Conservation (phyloP, 2,329 filamentous ascomycete species). For the Trichoderma gracile region DNA sequence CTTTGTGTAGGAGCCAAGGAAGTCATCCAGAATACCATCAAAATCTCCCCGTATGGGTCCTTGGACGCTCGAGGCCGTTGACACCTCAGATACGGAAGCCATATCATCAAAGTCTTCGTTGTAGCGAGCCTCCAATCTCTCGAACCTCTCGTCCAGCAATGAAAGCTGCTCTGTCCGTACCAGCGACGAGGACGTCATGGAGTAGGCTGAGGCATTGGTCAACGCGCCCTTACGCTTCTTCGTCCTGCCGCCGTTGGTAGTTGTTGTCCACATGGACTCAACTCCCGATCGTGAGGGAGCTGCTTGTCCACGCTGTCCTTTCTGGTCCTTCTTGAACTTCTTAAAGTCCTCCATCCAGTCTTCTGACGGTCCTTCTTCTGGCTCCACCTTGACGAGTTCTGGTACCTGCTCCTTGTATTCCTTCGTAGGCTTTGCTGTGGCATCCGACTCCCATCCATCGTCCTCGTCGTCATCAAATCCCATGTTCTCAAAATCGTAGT, state of each 20-base stretch:
- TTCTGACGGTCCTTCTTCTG: conserved; percentile 66
- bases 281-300: conserved; percentile 60
- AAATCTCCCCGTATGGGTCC: conserved; percentile 76
- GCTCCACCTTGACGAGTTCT: conserved; percentile 50
- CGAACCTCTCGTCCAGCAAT: conserved; percentile 85
- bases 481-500: conserved; percentile 74
- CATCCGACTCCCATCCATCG: conserved; percentile 92
- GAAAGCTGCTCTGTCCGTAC: conserved; percentile 84
- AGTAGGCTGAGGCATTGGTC: conserved; percentile 83
- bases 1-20: conserved; percentile 73
- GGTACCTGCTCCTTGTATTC: conserved; percentile 55
- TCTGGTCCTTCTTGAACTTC: conserved; percentile 86
- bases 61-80: conserved; percentile 65
- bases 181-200: conserved; percentile 87
- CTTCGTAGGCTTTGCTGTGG: conserved; percentile 74
- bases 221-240: conserved; percentile 97
- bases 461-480: conserved; percentile 62
- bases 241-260: conserved; percentile 73
- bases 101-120: conserved; percentile 52
- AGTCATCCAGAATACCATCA: conserved; percentile 89
- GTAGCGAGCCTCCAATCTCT: conserved; percentile 82
- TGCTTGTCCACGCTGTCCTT: conserved; percentile 43
- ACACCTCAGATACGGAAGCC: conserved; percentile 61
- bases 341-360: conserved; percentile 92
- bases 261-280: conserved; percentile 72